Percentiles rank a stretch among this genome's conserved stretches.
Conservation (phyloP, 164 flowering plant genomes). For the Buxus sempervirens region DNA sequence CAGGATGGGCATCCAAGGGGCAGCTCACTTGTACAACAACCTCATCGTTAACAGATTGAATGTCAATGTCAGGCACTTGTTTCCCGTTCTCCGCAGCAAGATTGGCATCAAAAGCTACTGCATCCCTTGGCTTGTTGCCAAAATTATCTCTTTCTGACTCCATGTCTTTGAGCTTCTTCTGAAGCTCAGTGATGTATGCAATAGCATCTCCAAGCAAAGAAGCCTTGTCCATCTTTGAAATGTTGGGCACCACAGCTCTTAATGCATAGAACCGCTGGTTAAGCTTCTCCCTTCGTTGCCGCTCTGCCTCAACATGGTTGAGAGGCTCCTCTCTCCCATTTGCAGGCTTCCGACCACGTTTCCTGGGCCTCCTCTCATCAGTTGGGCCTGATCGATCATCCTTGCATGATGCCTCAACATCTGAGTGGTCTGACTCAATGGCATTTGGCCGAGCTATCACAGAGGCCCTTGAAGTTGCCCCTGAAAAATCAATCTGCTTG, state of each 20-base stretch:
- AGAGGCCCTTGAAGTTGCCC: slow-evolving; percentile 50
- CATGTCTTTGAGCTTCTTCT: slow-evolving; percentile 41
- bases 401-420: slow-evolving; percentile 63
- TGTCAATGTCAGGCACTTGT: slow-evolving; percentile 42
- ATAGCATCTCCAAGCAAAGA: slow-evolving; percentile 55
- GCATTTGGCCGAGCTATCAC: slow-evolving; percentile 26
- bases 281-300: slow-evolving; percentile 51
- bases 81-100: slow-evolving; percentile 22
- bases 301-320: slow-evolving; percentile 82
- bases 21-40: slow-evolving; percentile 65
- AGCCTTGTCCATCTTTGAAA: slow-evolving; percentile 62
- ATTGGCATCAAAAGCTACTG: slow-evolving; percentile 24
- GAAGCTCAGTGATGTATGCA: slow-evolving; percentile 47
- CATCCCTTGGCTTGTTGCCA: slow-evolving; percentile 37
- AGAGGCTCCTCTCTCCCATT: slow-evolving; percentile 96
- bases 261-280: slow-evolving; percentile 56
- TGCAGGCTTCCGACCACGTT: slow-evolving; percentile 94
- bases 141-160: slow-evolving; percentile 49
- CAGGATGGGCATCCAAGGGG: slow-evolving; percentile 71
- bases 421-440: slow-evolving; percentile 73
- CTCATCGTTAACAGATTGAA: slow-evolving; percentile 53
- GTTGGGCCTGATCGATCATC: slow-evolving; percentile 44
- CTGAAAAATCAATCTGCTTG: slow-evolving; percentile 75
- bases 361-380: slow-evolving; percentile 71
- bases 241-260: slow-evolving; percentile 53